These are phyloP conservation scores for Polygonum maritimum DNA, from an alignment of 148 eudicot genomes.

Conservation along the genomic window DNA sequence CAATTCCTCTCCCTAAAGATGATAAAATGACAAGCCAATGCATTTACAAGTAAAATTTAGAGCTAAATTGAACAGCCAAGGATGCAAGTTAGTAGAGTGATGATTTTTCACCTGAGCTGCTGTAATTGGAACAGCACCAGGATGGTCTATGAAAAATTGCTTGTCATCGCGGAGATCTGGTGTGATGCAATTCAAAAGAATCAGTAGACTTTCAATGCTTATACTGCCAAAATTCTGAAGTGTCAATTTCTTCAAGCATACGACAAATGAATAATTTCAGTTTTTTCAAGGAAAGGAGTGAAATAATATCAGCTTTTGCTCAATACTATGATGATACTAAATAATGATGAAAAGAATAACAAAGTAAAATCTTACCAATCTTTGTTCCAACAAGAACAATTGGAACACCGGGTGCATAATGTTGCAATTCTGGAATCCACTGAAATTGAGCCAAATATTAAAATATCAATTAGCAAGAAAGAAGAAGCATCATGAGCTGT, in stretches of 20 bases:
- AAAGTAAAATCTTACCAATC: slow-evolving; percentile 39
- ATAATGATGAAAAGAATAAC: not conserved
- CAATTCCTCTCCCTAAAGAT: slow-evolving; percentile 56
- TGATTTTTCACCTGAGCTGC: slow-evolving; percentile 48
- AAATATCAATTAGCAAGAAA: not conserved
- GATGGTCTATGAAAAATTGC: slow-evolving; percentile 70
- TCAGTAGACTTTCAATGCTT: not conserved
- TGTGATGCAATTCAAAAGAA: not conserved
- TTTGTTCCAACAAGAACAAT: slow-evolving; percentile 82
- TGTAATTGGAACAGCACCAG: slow-evolving; percentile 75
- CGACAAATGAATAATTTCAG: not conserved
- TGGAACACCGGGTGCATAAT: slow-evolving; percentile 90
- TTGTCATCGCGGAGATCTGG: slow-evolving; percentile 78
- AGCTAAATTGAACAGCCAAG: not conserved
- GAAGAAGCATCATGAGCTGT: not conserved
- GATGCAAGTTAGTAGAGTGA: not conserved
- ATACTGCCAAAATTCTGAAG: not conserved
- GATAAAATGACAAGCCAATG: not conserved
- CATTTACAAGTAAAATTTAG: not conserved
- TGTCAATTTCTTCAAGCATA: not conserved
- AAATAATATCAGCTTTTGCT: not conserved
- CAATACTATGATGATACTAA: not conserved
- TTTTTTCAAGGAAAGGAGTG: too few species aligned
- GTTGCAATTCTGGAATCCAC: slow-evolving; percentile 78
- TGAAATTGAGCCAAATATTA: slow-evolving; percentile 14